Evolutionary conservation across 1,284 basidiomycete species (phyloP), one percentile per base, ranked within the genome.

Genomic region (Pseudozyma sp.): DNA sequence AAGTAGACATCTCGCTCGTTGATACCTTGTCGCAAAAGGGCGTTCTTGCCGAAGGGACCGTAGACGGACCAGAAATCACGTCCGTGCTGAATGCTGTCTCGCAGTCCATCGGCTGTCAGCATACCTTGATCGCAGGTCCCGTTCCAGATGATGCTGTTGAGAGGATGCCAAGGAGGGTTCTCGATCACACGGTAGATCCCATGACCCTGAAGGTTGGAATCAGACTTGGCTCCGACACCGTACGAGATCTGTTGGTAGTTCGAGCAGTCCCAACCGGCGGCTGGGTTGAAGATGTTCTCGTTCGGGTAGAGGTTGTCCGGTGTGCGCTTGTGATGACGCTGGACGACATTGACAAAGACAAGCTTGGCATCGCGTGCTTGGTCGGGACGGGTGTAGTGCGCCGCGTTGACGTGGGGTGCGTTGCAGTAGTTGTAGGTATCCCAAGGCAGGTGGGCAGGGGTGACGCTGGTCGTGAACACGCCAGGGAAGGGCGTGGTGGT

Each of bases 1-100:
- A 89, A 64, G 70, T 85, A 85, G 11, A 88, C 86, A 14, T 88
- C 76, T 0, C 81, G 65, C 19, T 63, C 19, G 29, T 85, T 80
- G 59, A 86, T 81, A n/a, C 87, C 87, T 0, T 54, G 68, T 7
- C 83, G 62, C 58, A 89, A 76, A 64, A 89, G 87, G 3, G 84
- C 84, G 10, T 88, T 81, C 62, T 81, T 79, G 30, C 86, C 77
- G 13, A n/a, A 43, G 0, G 74, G 85, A 24, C 73, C 71, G 73
- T 89, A 89, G 11, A 89, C 87, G 16, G 84, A 84, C 86, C 86
- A 88, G 71, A 89, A 88, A 71, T 89, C 88, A 86, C 86, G 78
- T 13, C 88, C 88, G 67, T 89, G 89, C 47, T 81, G 79, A 49
- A 87, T 77, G 8, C 87, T 85, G 61, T 89, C 88, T 30, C 86